These are phyloP conservation scores for Macrolepiota fuliginosa DNA, from an alignment of 768 basidiomycete species.

Conservation along the genomic window DNA sequence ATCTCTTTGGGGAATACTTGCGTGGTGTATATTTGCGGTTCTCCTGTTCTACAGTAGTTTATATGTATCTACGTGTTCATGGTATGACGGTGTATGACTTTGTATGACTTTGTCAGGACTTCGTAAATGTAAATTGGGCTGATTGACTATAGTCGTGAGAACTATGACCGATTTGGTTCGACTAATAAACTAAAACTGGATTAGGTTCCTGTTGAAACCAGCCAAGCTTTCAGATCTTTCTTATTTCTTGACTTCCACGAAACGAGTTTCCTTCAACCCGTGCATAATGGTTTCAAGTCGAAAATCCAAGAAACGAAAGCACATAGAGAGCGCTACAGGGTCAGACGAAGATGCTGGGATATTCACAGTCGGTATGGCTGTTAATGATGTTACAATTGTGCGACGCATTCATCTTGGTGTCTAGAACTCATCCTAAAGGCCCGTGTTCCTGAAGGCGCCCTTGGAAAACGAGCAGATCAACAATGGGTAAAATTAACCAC, in stretches of 20 bases:
- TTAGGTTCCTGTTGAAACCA: no score
- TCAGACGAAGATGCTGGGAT: constrained; percentile 8
- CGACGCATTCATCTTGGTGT: constrained; percentile 5
- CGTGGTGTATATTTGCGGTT: not conserved
- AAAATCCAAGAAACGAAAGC: constrained; percentile 17
- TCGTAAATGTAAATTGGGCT: not conserved
- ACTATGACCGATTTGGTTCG: not conserved
- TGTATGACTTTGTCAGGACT: no score
- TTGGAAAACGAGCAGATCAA: constrained; percentile 18
- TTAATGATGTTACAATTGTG: not conserved
- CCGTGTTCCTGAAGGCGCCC: constrained; percentile 35
- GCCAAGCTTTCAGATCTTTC: no score
- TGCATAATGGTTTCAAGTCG: constrained; percentile 11
- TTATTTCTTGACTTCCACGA: not conserved
- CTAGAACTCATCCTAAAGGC: constrained; percentile 63
- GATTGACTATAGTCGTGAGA: not conserved
- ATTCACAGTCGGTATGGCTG: constrained; percentile 6
- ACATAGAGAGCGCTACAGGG: not conserved
- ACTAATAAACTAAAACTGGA: no score
- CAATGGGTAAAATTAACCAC: constrained; percentile 7
- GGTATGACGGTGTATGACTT: not conserved
- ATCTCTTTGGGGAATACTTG: not conserved
- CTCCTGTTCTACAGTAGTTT: not conserved
- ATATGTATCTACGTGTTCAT: not conserved
- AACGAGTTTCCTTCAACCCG: not conserved